Percentiles rank a stretch among this genome's conserved stretches.
Conservation (phyloP, 768 basidiomycete genomes). For the Boletus patriciae region DNA sequence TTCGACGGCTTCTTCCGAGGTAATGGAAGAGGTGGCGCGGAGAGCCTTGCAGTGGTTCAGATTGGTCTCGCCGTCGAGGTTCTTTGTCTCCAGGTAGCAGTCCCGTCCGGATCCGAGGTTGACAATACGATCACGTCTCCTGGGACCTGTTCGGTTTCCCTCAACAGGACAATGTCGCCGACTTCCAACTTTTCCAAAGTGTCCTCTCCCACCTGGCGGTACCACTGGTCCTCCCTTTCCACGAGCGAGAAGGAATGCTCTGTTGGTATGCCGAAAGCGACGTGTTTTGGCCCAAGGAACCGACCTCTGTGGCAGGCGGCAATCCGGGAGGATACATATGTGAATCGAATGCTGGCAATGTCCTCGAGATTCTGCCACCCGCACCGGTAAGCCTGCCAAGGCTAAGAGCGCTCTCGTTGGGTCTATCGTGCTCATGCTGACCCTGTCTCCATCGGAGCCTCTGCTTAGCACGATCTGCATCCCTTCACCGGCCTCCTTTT, state of each 20-base stretch:
- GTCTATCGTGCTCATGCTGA: slow-evolving; percentile 47
- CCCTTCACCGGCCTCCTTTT: slow-evolving; percentile 69
- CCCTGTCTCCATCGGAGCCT: slow-evolving; percentile 31
- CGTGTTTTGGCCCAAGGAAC: slow-evolving; percentile 39
- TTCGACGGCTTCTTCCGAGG: slow-evolving; percentile 87
- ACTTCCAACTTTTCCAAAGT: slow-evolving; percentile 98
- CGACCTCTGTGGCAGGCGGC: slow-evolving; percentile 30
- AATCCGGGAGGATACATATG: slow-evolving; percentile 71
- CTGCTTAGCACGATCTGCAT: slow-evolving; percentile 63
- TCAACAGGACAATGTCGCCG: slow-evolving; percentile 88
- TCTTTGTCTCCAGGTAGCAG: slow-evolving; percentile 98
- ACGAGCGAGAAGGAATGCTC: slow-evolving; percentile 55
- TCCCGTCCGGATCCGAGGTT: slow-evolving; percentile 86
- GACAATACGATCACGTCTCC: slow-evolving; percentile 93
- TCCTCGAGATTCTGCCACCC: slow-evolving; percentile 59
- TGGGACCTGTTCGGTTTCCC: slow-evolving; percentile 95
- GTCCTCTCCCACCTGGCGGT: slow-evolving; percentile 91
- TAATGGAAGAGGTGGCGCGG: too few species aligned
- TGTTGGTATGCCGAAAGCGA: slow-evolving; percentile 53
- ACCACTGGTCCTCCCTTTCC: slow-evolving; percentile 63
- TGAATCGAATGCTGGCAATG: slow-evolving; percentile 64
- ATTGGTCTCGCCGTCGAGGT: slow-evolving; percentile 97
- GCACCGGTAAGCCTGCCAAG: slow-evolving; percentile 39
- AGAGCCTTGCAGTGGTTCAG: slow-evolving; percentile 83
- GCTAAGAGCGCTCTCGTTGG: slow-evolving; percentile 43